phyloP scores from a whole-genome alignment of 1,139 yeast species.

The Suhomyces bribrorum region DNA sequence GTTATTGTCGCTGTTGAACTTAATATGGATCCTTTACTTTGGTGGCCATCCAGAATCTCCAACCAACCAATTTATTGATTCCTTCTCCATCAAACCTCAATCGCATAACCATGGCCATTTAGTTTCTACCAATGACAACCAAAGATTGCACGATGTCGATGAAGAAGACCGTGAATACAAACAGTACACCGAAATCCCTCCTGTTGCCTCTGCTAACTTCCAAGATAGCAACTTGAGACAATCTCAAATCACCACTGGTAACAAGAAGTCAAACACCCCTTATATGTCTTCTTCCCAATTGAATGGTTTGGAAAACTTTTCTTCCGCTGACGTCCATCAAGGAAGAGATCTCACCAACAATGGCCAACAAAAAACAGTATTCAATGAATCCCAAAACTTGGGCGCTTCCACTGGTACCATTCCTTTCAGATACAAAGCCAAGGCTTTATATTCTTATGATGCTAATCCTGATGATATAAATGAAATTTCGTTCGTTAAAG shows the following conservation, averaged over 20 bases:
- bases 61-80: slow-evolving; percentile 79
- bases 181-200: slow-evolving; percentile 27
- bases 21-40: slow-evolving; percentile 82
- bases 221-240: slow-evolving; percentile 41
- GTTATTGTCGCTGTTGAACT: slow-evolving; percentile 73
- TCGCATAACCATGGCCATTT: slow-evolving; percentile 32
- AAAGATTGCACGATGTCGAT: slow-evolving; percentile 28
- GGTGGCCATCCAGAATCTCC: slow-evolving; percentile 83
- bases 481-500: slow-evolving; percentile 87
- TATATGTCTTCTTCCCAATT: slow-evolving; percentile 58
- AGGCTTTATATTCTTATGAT: slow-evolving; percentile 80
- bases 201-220: slow-evolving; percentile 26
- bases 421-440: slow-evolving; percentile 81
- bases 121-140: slow-evolving; percentile 27
- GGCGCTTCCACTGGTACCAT: slow-evolving; percentile 20
- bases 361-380: slow-evolving; percentile 13
- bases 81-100: slow-evolving; percentile 50
- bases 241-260: slow-evolving; percentile 33
- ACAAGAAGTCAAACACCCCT: slow-evolving; percentile 33
- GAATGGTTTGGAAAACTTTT: slow-evolving; percentile 60
- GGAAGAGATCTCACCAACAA: slow-evolving; percentile 37
- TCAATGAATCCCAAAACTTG: slow-evolving; percentile 14
- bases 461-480: slow-evolving; percentile 96
- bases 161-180: slow-evolving; percentile 33
- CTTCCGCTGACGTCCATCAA: slow-evolving; percentile 39